Percentiles rank a stretch among this genome's conserved stretches.
Evolutionary conservation across 2,329 filamentous ascomycete genomes (phyloP).

Genomic region (Penicillium hesseltinei): DNA sequence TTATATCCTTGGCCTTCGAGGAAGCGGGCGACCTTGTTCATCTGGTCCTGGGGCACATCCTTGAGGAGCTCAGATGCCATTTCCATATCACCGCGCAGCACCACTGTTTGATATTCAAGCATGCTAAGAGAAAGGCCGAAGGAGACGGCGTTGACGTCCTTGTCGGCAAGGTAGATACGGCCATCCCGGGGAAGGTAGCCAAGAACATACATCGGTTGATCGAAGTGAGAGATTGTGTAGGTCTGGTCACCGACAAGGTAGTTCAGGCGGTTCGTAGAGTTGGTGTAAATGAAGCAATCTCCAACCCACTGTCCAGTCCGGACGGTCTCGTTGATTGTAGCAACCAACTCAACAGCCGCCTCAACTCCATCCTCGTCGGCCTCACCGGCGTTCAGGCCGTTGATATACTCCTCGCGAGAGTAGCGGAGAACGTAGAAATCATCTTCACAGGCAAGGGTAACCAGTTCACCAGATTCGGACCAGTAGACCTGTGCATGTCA

Average conservation of each 20-base stretch:
- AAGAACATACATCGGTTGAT: conserved; percentile 89
- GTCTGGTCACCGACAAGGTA: conserved; percentile 97
- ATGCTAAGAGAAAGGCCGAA: conserved; percentile 89
- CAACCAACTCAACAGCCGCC: conserved; percentile 92
- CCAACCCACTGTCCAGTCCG: conserved; percentile 97
- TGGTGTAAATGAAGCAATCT: conserved; percentile 99
- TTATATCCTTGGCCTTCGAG: conserved; percentile 96
- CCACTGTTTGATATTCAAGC: conserved; percentile 94
- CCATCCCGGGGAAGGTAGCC: conserved; percentile 95
- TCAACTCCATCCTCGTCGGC: conserved; percentile 92
- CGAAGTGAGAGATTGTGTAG: conserved; percentile 96
- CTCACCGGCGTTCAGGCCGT: conserved; percentile 76
- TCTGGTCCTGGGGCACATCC: conserved; percentile 84
- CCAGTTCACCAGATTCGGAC: conserved; percentile 94
- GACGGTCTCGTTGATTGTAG: conserved; percentile 89
- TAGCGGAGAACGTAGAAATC: conserved; percentile 92
- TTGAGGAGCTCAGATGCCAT: conserved; percentile 80
- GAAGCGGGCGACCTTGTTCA: conserved; percentile 98
- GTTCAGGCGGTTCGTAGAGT: conserved; percentile 92
- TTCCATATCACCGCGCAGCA: conserved; percentile 90
- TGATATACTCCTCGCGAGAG: conserved; percentile 82
- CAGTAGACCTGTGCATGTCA: conserved; percentile 73
- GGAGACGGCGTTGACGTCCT: conserved; percentile 88
- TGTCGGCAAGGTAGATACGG: conserved; percentile 92
- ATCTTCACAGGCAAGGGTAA: conserved; percentile 89